Evolutionary conservation across 768 basidiomycete genomes (phyloP).

Genomic region (Obba rivulosa): DNA sequence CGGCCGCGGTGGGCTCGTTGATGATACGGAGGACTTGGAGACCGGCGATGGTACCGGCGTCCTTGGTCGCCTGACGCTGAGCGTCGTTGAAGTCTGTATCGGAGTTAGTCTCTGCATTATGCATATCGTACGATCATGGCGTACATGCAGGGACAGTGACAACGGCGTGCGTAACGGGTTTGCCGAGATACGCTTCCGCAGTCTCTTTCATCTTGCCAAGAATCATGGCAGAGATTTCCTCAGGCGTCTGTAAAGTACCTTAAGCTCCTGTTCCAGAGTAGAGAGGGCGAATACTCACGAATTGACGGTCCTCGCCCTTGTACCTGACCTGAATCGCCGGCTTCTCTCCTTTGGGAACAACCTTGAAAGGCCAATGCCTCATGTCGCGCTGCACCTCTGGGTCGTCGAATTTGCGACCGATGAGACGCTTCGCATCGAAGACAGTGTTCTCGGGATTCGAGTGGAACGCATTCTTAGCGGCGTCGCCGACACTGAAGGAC

Average conservation of each 20-base stretch:
- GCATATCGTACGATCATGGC: conserved; percentile 18
- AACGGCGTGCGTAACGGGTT: conserved; percentile 95
- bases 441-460: conserved; percentile 91
- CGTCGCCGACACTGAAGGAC: conserved; percentile 74
- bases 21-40: conserved; percentile 95
- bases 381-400: conserved; percentile 74
- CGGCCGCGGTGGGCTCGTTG: conserved; percentile 96
- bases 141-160: conserved; percentile 95
- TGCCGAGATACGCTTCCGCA: conserved; percentile 94
- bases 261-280: neutral
- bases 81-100: conserved; percentile 91
- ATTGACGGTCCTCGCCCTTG: conserved; percentile 75
- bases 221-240: conserved; percentile 95
- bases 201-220: conserved; percentile 99
- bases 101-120: neutral
- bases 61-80: conserved; percentile 98
- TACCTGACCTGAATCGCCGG: conserved; percentile 74
- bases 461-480: conserved; percentile 94
- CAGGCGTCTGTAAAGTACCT: conserved; percentile 61
- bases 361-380: conserved; percentile 89
- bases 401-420: conserved; percentile 82
- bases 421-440: conserved; percentile 95
- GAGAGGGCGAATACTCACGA: conserved; percentile 48
- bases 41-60: conserved; percentile 92
- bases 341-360: conserved; percentile 75